Conservation (phyloP, 2,329 filamentous ascomycete genomes). For the Immersiporthe knoxdaviesiana region DNA sequence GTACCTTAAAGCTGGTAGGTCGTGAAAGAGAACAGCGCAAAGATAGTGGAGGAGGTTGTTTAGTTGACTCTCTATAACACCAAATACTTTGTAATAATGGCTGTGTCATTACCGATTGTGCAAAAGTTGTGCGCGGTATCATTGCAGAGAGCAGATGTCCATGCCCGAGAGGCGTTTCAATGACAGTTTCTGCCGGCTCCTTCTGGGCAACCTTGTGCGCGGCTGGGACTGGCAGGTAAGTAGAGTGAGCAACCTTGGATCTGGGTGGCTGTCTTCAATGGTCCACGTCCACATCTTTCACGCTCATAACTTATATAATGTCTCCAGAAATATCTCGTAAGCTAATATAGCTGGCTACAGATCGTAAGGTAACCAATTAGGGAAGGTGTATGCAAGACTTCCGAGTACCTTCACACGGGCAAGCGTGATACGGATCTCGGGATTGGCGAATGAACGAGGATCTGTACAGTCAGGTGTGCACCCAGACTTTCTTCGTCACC, state of each 20-base stretch:
- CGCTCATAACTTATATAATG: neutral
- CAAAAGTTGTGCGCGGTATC: too few species aligned
- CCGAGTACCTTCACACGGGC: slow-evolving; percentile 7
- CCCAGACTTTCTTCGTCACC: slow-evolving; percentile 12
- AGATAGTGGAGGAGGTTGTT: too few species aligned
- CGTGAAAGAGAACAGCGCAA: neutral
- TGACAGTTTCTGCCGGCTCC: slow-evolving; percentile 1
- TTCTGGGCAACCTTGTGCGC: slow-evolving; percentile 1
- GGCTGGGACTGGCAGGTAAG: neutral
- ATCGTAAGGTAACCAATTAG: neutral
- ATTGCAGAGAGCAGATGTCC: neutral
- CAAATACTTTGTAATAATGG: too few species aligned
- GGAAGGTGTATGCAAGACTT: neutral
- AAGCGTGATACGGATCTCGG: neutral
- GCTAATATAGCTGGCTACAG: neutral
- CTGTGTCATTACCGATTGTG: too few species aligned
- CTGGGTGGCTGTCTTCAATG: neutral
- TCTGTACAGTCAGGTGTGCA: neutral
- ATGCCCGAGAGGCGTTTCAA: neutral
- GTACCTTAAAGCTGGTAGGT: neutral
- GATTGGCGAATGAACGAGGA: neutral
- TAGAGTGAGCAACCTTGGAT: neutral
- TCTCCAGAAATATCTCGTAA: neutral
- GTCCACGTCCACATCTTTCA: too few species aligned
- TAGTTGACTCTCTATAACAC: too few species aligned